A percentile compares a stretch with the other conserved stretches of the same genome.
Conservation (phyloP, 179 eudicot species). For the Silene noctiflora region DNA sequence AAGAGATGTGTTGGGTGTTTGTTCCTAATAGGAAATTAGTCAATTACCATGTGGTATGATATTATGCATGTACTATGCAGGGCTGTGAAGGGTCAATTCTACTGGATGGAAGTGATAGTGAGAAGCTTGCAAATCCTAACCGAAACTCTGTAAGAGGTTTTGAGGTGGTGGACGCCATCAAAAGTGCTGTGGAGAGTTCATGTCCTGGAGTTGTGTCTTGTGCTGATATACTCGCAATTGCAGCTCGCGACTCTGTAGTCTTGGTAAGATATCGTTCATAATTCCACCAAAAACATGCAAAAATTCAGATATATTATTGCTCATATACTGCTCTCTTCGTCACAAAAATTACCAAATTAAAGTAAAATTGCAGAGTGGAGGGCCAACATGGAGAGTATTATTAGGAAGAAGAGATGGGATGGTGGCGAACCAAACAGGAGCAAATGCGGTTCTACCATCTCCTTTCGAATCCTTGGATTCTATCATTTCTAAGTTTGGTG, state of each 20-base stretch:
- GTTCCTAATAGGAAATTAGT: too few species aligned
- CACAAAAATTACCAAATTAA: not conserved
- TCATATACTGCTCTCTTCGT: too few species aligned
- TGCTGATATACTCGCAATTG: conserved; percentile 74
- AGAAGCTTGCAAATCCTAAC: conserved; percentile 61
- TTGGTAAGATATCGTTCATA: conserved; percentile 56
- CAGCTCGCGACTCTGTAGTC: conserved; percentile 75
- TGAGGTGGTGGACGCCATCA: conserved; percentile 69
- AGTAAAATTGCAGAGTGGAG: conserved; percentile 61
- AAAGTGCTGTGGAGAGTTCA: conserved; percentile 65
- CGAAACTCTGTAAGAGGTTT: conserved; percentile 66
- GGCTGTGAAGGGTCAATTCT: conserved; percentile 81
- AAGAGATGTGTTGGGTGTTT: too few species aligned
- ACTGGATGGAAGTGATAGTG: conserved; percentile 64
- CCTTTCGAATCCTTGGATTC: conserved; percentile 49
- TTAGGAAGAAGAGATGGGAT: conserved; percentile 83
- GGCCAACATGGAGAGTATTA: conserved; percentile 58
- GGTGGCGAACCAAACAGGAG: conserved; percentile 65
- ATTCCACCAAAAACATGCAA: not conserved
- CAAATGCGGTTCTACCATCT: conserved; percentile 53
- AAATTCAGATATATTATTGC: too few species aligned
- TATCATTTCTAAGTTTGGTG: conserved; percentile 50
- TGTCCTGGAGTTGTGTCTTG: conserved; percentile 75
- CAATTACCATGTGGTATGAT: not conserved
- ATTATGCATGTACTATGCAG: conserved; percentile 24